A percentile compares a stretch with the other conserved stretches of the same genome.
Evolutionary conservation across 495 filamentous ascomycete genomes (phyloP).

Genomic region (Acidomyces sp.): DNA sequence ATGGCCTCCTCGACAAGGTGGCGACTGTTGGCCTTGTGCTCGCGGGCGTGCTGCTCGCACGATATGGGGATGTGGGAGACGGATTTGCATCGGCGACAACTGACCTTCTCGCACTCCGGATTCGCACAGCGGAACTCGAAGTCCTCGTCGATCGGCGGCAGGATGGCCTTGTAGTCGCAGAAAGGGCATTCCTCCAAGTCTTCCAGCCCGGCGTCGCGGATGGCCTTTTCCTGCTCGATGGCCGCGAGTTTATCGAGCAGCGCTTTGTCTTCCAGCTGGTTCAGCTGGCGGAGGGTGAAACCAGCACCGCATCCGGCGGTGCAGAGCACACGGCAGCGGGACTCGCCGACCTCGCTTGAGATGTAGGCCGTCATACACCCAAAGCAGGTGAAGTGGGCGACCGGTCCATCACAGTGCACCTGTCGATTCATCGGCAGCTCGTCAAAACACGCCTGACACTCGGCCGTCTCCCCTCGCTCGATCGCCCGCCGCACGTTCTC

Average conservation of each 20-base stretch:
- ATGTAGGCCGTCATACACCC: constrained; percentile 50
- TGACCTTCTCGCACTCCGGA: constrained; percentile 49
- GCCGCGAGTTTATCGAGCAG: constrained; percentile 46
- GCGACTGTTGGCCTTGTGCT: constrained; percentile 45
- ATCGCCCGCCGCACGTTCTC: constrained; percentile 13
- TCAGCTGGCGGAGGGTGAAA: constrained; percentile 37
- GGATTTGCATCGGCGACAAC: constrained; percentile 60
- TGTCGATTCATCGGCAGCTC: constrained; percentile 52
- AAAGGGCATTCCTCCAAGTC: constrained; percentile 52
- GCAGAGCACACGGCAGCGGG: constrained; percentile 35
- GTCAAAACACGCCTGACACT: constrained; percentile 40
- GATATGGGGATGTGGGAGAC: constrained; percentile 62
- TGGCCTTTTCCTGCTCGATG: constrained; percentile 53
- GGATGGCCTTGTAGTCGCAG: constrained; percentile 67
- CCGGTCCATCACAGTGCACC: constrained; percentile 49
- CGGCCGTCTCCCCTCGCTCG: constrained; percentile 26
- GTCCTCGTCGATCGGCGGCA: constrained; percentile 51
- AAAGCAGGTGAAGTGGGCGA: constrained; percentile 55
- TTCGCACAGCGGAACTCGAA: constrained; percentile 63
- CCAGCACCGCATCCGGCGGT: constrained; percentile 35
- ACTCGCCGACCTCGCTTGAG: constrained; percentile 51
- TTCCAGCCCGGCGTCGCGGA: constrained; percentile 34
- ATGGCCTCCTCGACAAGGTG: constrained; percentile 71
- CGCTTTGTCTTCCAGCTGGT: constrained; percentile 45
- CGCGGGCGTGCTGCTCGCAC: constrained; percentile 55